Conservation (phyloP, 208 protist species). For the Trypanosoma rangeli region DNA sequence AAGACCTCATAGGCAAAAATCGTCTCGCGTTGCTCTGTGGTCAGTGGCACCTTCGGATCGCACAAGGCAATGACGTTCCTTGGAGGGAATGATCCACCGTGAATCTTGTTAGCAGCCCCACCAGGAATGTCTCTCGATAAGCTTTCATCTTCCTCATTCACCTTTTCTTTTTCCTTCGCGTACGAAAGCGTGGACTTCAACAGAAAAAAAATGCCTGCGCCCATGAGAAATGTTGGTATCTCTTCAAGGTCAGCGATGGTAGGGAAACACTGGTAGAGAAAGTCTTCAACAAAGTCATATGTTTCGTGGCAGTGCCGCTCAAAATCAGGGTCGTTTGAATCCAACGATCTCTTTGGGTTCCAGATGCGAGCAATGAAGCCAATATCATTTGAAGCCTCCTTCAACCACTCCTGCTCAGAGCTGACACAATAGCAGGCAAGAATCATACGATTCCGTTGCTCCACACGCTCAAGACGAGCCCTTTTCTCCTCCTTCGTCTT, state of each 20-base stretch:
- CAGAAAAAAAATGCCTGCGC: conserved; percentile 75
- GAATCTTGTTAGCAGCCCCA: not conserved
- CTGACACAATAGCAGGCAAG: conserved; percentile 84
- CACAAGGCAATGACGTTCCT: no score
- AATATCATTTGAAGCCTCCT: conserved; percentile 79
- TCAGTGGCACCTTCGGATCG: not conserved
- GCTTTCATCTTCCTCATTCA: not conserved
- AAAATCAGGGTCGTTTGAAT: conserved; percentile 76
- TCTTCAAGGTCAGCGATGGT: conserved; percentile 62
- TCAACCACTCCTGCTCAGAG: conserved; percentile 83
- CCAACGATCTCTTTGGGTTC: conserved; percentile 66
- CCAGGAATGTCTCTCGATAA: not conserved
- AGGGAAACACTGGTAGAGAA: conserved; percentile 90
- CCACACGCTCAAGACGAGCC: conserved; percentile 71
- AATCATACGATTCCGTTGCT: conserved; percentile 88
- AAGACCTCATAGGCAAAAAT: conserved; percentile 20
- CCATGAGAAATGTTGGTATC: conserved; percentile 75
- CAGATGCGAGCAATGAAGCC: conserved; percentile 82
- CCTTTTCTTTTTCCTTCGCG: not conserved
- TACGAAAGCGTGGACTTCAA: conserved; percentile 62
- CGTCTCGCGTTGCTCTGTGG: conserved; percentile 3
- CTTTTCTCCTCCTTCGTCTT: conserved; percentile 59
- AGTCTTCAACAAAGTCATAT: conserved; percentile 89
- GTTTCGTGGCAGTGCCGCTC: conserved; percentile 73
- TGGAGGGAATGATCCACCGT: not conserved